Conservation (phyloP, 441 rosid genomes). For the Mallotus japonicus region DNA sequence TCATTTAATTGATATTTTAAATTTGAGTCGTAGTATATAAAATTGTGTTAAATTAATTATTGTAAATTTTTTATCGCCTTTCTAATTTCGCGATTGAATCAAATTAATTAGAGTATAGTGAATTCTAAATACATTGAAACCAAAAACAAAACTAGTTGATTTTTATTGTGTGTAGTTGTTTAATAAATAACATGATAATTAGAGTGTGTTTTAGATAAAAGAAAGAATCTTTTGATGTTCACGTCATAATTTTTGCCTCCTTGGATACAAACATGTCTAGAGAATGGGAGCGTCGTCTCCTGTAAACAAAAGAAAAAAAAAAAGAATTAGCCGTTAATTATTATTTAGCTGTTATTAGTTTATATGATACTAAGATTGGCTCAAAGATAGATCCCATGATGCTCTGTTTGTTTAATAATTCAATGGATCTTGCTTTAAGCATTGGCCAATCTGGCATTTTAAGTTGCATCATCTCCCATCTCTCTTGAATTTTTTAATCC, state of each 20-base stretch:
- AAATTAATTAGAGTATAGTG: too few relatives aligned
- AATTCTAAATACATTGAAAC: too few relatives aligned
- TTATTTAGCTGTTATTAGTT: neutral
- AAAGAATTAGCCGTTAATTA: neutral
- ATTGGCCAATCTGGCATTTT: constrained; percentile 25
- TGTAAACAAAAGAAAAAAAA: neutral
- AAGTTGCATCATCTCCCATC: constrained; percentile 3
- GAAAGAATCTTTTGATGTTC: constrained; percentile 40
- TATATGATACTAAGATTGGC: constrained; percentile 22
- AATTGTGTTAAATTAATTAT: too few relatives aligned
- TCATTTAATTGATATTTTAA: too few relatives aligned
- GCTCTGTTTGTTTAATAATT: neutral
- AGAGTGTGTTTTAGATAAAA: neutral
- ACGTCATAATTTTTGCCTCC: constrained; percentile 33
- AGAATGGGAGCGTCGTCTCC: constrained; percentile 35
- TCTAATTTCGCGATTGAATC: too few relatives aligned
- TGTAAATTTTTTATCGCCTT: too few relatives aligned
- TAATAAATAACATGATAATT: too few relatives aligned
- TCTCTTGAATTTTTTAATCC: neutral
- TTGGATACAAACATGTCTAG: constrained; percentile 39
- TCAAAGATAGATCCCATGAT: constrained; percentile 11
- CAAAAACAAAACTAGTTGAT: too few relatives aligned
- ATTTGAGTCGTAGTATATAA: too few relatives aligned
- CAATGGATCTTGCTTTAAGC: constrained; percentile 30
- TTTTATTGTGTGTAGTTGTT: too few relatives aligned